A percentile compares a stretch with the other conserved stretches of the same genome.
phyloP scores from a whole-genome alignment of 805 yeast species.

The Starmerella powellii region DNA sequence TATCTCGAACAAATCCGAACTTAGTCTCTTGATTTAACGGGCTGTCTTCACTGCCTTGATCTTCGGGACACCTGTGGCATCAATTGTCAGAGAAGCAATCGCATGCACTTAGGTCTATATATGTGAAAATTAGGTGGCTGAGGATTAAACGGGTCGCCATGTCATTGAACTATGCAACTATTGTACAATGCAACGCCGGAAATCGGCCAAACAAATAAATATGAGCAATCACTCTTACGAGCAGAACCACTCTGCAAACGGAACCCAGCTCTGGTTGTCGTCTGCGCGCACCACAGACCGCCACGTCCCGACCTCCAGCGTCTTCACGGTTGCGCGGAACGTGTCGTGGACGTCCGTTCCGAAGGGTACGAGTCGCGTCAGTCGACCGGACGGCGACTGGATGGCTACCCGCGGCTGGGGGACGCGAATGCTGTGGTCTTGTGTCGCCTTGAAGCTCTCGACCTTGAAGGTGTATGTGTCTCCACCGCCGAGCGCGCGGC shows the following conservation, averaged over 20 bases:
- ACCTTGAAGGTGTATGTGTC: constrained; percentile 51
- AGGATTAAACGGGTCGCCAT: too few relatives aligned
- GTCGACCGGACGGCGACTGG: constrained; percentile 76
- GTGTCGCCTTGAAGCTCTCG: constrained; percentile 33
- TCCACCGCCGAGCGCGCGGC: constrained; percentile 43
- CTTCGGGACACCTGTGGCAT: too few relatives aligned
- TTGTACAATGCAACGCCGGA: too few relatives aligned
- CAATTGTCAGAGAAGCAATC: too few relatives aligned
- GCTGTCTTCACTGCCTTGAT: too few relatives aligned
- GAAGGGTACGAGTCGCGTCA: constrained; percentile 44
- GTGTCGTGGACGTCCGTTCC: constrained; percentile 26
- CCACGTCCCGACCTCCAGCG: constrained; percentile 71
- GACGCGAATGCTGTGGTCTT: not conserved
- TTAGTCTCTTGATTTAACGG: too few relatives aligned
- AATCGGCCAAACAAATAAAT: too few relatives aligned
- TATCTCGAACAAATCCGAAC: too few relatives aligned
- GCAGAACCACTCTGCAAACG: constrained; percentile 73
- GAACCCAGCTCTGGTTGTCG: constrained; percentile 68
- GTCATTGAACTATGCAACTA: too few relatives aligned
- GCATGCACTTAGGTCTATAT: too few relatives aligned
- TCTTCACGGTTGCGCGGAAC: constrained; percentile 48
- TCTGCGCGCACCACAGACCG: constrained; percentile 71
- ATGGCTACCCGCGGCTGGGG: constrained; percentile 42
- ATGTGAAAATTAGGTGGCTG: too few relatives aligned
- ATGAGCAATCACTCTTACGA: not conserved